These are phyloP conservation scores for Spinellus fusiger DNA, from an alignment of 192 early-diverging fungal genomes.

Conservation along the genomic window DNA sequence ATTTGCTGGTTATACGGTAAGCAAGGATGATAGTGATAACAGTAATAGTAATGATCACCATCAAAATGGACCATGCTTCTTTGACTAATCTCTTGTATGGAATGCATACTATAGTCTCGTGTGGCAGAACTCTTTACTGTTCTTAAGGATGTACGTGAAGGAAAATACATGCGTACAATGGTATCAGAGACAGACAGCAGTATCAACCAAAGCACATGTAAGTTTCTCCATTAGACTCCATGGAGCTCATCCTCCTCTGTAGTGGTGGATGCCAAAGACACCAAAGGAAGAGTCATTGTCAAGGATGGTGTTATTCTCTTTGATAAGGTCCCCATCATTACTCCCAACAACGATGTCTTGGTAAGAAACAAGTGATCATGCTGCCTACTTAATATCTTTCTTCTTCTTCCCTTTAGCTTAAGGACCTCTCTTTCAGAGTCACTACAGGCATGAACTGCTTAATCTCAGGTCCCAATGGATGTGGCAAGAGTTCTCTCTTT, in stretches of 20 bases:
- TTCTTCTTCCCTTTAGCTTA: constrained; percentile 36
- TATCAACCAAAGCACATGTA: constrained; percentile 30
- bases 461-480: constrained; percentile 62
- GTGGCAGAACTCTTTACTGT: constrained; percentile 57
- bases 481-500: constrained; percentile 58
- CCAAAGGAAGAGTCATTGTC: constrained; percentile 46
- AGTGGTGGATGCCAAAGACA: constrained; percentile 38
- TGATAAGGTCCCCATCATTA: constrained; percentile 69
- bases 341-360: constrained; percentile 65
- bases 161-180: constrained; percentile 50
- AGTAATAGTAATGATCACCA: neutral
- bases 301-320: constrained; percentile 59
- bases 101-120: constrained; percentile 46
- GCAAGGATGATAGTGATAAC: neutral
- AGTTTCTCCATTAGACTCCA: too few relatives aligned
- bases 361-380: constrained; percentile 2
- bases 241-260: too few relatives aligned
- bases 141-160: constrained; percentile 46
- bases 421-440: constrained; percentile 65
- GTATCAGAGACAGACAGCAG: constrained; percentile 33
- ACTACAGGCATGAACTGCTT: constrained; percentile 68
- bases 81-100: too few relatives aligned
- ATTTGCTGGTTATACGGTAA: constrained; percentile 56
- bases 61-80: too few relatives aligned
- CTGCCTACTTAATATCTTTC: neutral